Conservation (phyloP, 73 alveolate genomes). For the Tetrahymena elliotti region DNA sequence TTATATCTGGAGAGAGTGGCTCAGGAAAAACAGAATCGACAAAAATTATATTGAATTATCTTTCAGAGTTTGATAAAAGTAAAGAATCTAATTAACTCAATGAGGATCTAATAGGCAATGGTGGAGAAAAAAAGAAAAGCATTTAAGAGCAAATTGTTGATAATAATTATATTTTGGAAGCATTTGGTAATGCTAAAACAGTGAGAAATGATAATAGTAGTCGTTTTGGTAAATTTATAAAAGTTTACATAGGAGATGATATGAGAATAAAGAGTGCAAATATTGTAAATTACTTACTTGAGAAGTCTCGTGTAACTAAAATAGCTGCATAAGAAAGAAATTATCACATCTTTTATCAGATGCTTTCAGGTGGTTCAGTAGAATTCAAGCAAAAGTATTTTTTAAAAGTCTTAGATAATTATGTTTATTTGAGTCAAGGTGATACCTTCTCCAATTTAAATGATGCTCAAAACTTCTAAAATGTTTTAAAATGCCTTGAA, state of each 20-base stretch:
- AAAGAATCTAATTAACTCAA: neutral
- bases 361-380: conserved; percentile 49
- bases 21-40: conserved; percentile 98
- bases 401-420: neutral
- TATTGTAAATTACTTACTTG: conserved; percentile 68
- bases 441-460: conserved; percentile 45
- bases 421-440: conserved; percentile 6
- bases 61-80: conserved; percentile 54
- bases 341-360: conserved; percentile 80
- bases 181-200: conserved; percentile 98
- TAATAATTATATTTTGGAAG: conserved; percentile 96
- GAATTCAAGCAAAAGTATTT: conserved; percentile 48
- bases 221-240: conserved; percentile 98
- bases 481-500: conserved; percentile 72
- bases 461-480: conserved; percentile 57
- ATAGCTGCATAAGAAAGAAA: conserved; percentile 71
- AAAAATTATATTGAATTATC: conserved; percentile 75
- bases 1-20: conserved; percentile 97
- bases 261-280: neutral
- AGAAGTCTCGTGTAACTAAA: conserved; percentile 76
- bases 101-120: neutral
- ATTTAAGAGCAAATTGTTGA: conserved; percentile 86
- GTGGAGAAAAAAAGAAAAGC: conserved; percentile 5
- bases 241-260: conserved; percentile 77
- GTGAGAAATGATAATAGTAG: conserved; percentile 82